Evolutionary conservation across 805 yeast genomes (phyloP).

Genomic region (Sungouiozyma ichnusensis): DNA sequence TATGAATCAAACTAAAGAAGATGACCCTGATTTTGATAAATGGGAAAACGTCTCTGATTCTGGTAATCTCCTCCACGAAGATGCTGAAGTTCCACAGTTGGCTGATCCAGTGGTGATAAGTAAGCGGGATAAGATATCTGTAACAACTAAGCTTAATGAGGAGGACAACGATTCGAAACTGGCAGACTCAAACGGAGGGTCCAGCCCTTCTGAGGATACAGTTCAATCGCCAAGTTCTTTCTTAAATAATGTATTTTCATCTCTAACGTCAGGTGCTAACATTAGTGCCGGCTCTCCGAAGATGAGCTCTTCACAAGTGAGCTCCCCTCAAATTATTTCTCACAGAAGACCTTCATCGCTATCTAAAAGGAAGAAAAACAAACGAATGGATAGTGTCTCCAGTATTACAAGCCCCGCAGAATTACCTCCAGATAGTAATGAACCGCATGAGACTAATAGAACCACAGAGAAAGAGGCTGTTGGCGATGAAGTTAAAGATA

Average conservation of each 20-base stretch:
- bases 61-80: not conserved
- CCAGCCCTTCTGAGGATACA: not conserved
- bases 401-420: slow-evolving; percentile 12
- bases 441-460: not conserved
- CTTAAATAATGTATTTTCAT: slow-evolving; percentile 5
- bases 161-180: not conserved
- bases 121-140: not conserved
- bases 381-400: slow-evolving; percentile 8
- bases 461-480: not conserved
- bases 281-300: not conserved
- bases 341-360: slow-evolving; percentile 22
- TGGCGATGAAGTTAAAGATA: not conserved
- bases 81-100: not conserved
- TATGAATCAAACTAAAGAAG: not conserved
- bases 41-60: slow-evolving; percentile 18
- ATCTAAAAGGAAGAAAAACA: slow-evolving; percentile 3
- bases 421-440: not conserved
- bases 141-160: not conserved
- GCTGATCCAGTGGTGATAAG: not conserved
- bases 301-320: not conserved
- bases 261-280: slow-evolving; percentile 2
- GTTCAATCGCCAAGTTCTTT: slow-evolving; percentile 9
- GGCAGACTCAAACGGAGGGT: not conserved
- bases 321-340: slow-evolving; percentile 23
- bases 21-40: slow-evolving; percentile 8